Evolutionary conservation across 306 rosid genomes (phyloP), one percentile per base, ranked within the genome.

Genomic region (Oemleria cerasiformis): DNA sequence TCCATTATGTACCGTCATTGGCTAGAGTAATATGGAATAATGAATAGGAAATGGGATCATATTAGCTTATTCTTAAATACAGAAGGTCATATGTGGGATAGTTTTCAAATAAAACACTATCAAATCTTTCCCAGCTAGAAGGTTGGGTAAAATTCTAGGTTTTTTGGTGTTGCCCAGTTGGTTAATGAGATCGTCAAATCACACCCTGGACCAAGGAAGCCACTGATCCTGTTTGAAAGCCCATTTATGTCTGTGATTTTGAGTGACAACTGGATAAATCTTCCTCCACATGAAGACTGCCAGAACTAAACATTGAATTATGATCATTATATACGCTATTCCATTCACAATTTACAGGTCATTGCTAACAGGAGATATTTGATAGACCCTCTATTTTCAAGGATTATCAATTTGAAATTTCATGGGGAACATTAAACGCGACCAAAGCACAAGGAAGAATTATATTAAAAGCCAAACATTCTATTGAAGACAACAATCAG

Each of bases 321-420:
- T n/a, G 38, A 2, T 36, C 12, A 19, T 39, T 40, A 39, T 36
- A 25, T 25, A 25, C 30, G 30, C 30, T 25, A 25, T 13, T 14
- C 19, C 59, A 68, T 50, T 68, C 72, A n/a, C 34, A 34, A 34
- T 17, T 49, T 55, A 49, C 19, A 49, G 56, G n/a, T 47, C 41
- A 45, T 23, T 23, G 39, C 41, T 44, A 44, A 15, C 58, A 25
- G 58, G 17, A 30, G 30, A 67, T 1, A 67, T 67, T 17, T 67
- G 30, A 67, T 19, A 19, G 56, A 38, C 38, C 20, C 51, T 38
- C 48, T 36, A 50, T 49, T 49, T 49, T 9, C 0, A 38, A 51
- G 36, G 57, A n/a, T 67, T 1, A 38, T 49, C 16, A 68, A 36
- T 8, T 41, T 7, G 43, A 36, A 64, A 40, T 5, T 19, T 19